phyloP scores from a whole-genome alignment of 1,139 yeast genomes.

The Yamadazyma diddensiae region DNA sequence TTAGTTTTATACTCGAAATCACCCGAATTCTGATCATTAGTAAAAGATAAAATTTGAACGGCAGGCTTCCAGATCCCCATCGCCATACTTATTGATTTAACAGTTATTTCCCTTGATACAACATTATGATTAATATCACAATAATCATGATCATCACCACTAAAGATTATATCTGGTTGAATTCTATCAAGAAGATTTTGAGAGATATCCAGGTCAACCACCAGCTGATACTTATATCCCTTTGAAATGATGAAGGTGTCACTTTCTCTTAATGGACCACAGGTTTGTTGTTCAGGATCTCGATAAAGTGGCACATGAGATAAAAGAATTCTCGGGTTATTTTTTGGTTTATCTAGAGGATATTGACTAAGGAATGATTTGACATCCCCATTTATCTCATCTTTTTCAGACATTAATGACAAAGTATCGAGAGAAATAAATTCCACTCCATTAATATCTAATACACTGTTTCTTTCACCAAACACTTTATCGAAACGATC shows the following conservation, averaged over 20 bases:
- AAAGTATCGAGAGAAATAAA: constrained; percentile 44
- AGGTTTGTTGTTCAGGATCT: constrained; percentile 24
- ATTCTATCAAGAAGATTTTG: constrained; percentile 27
- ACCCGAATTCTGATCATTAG: constrained; percentile 15
- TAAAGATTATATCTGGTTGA: constrained; percentile 41
- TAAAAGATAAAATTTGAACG: constrained; percentile 45
- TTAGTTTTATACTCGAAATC: constrained; percentile 33
- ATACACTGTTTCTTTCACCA: constrained; percentile 37
- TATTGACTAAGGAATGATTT: constrained; percentile 27
- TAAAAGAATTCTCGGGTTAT: constrained; percentile 37
- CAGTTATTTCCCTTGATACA: constrained; percentile 42
- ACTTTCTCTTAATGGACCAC: constrained; percentile 48
- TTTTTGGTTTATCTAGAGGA: constrained; percentile 10
- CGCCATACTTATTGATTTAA: constrained; percentile 58
- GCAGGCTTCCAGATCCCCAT: constrained; percentile 58
- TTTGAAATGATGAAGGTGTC: constrained; percentile 21
- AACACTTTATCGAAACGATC: constrained; percentile 37
- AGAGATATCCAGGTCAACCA: constrained; percentile 28
- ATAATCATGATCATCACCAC: constrained; percentile 58
- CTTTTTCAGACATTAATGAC: constrained; percentile 36
- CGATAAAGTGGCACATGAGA: constrained; percentile 52
- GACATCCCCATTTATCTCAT: constrained; percentile 25
- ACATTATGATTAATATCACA: constrained; percentile 45
- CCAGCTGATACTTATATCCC: constrained; percentile 55
- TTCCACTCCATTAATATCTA: constrained; percentile 38